These are phyloP conservation scores for Parvularia atlantis DNA, from an alignment of 78 protist genomes.

Conservation along the genomic window DNA sequence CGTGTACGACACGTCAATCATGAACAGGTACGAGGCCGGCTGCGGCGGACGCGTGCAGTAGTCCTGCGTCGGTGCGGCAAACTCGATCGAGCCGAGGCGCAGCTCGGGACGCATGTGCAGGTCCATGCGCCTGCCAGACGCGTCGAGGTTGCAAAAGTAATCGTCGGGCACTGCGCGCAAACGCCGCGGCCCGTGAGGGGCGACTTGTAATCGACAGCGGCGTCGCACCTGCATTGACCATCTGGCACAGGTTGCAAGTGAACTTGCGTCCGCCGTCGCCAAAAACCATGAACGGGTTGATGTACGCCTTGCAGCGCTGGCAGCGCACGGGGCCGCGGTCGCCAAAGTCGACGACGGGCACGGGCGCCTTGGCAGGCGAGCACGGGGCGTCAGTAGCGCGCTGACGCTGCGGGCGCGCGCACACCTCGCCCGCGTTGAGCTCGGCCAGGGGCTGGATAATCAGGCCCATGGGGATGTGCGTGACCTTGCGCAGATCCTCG, in stretches of 20 bases:
- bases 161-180: conserved; percentile 11
- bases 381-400: neutral
- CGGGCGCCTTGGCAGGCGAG: neutral
- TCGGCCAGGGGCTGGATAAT: conserved; percentile 19
- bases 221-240: conserved; percentile 18
- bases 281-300: conserved; percentile 48
- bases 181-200: neutral
- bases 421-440: conserved; percentile 7
- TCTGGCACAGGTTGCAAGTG: conserved; percentile 39
- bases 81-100: conserved; percentile 41
- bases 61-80: conserved; percentile 42
- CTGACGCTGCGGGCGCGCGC: neutral
- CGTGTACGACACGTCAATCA: conserved; percentile 42
- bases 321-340: conserved; percentile 49
- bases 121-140: conserved; percentile 46
- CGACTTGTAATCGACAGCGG: too few species aligned
- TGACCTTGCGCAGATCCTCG: conserved; percentile 4
- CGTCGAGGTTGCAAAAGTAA: conserved; percentile 54
- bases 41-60: conserved; percentile 48
- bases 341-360: conserved; percentile 18
- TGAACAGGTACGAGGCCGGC: conserved; percentile 40
- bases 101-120: conserved; percentile 49
- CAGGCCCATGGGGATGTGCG: conserved; percentile 9
- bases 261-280: conserved; percentile 50
- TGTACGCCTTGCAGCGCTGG: conserved; percentile 59